Conservation (phyloP, 2,329 filamentous ascomycete species). For the Cordyceps javanica region DNA sequence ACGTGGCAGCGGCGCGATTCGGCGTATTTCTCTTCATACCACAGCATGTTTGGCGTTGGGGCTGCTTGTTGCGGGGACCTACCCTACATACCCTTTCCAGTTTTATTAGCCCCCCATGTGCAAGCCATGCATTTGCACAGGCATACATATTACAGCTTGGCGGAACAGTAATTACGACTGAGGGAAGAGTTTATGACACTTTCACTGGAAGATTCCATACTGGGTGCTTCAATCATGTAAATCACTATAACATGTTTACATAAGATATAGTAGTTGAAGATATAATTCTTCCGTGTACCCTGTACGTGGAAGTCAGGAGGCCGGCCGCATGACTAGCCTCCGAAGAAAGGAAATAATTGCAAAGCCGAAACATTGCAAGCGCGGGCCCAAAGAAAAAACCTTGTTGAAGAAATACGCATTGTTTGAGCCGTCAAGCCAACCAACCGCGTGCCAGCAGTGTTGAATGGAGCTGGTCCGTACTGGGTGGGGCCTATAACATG, state of each 20-base stretch:
- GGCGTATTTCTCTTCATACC: not conserved
- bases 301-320: not conserved
- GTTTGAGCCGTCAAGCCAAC: not conserved
- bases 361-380: not conserved
- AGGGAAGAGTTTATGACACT: not conserved
- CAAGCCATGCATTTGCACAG: not conserved
- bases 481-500: not conserved
- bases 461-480: not conserved
- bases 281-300: not conserved
- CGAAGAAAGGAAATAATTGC: not conserved
- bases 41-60: not conserved
- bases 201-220: not conserved
- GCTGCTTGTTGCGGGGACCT: not conserved
- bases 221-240: not conserved
- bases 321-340: not conserved
- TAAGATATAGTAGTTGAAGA: not conserved
- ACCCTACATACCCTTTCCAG: too few relatives aligned
- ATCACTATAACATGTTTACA: not conserved
- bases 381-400: not conserved
- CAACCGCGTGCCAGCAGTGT: conserved; percentile 1
- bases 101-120: too few relatives aligned
- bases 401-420: not conserved
- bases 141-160: not conserved
- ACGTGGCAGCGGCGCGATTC: not conserved
- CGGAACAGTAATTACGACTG: not conserved